Base-by-base conservation (phyloP, 2,329 filamentous ascomycete species). In the Teratosphaeria epicoccoides region DNA sequence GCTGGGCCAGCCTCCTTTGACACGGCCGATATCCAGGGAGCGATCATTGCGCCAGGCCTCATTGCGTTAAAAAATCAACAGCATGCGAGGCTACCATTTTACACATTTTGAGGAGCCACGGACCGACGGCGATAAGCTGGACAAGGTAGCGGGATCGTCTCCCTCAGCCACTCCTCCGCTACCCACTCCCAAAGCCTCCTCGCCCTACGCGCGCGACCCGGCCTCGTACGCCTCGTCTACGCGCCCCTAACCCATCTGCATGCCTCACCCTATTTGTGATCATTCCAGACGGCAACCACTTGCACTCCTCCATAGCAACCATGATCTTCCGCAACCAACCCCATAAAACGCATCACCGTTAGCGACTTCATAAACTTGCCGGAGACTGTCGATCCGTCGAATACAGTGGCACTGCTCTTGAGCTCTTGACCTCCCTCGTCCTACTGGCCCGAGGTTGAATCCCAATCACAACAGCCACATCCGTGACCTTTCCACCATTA, bases 1-100 rank as follows among this genome's bases (percentile, higher is more conserved):
- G 71, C 72, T 54, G 71, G 71, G 52, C 71, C 69, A 43, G 71
- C 70, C 24, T 69, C 73, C 43, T 37, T 37, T 14, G 29, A 37
- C 14, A 67, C 67, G 11, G 61, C 76, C 46, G 76, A 80, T 58
- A 61, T 79, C 10, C 67, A 74, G 37, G 73, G 72, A 40, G 68
- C 64, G 46, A 75, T 80, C 46, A 66, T 80, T 49, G 74, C 76
- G 4, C 77, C 77, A 9, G 78, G 77, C 3, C 78, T 77, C 57
- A 65, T 80, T 22, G 77, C 80, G 53, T 62, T 80, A n/a, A 5
- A 77, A 80, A 54, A 78, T 74, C 1, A 80, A 80, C 58, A 74
- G 75, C 49, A 64, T 73, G 47, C 70, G 72, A 60, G 76, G 75
- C 1, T 78, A 79, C 49, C 76, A 79, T 57, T 80, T 79, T 52